Conservation (phyloP, 306 rosid species). For the Cicer cuneatum region DNA sequence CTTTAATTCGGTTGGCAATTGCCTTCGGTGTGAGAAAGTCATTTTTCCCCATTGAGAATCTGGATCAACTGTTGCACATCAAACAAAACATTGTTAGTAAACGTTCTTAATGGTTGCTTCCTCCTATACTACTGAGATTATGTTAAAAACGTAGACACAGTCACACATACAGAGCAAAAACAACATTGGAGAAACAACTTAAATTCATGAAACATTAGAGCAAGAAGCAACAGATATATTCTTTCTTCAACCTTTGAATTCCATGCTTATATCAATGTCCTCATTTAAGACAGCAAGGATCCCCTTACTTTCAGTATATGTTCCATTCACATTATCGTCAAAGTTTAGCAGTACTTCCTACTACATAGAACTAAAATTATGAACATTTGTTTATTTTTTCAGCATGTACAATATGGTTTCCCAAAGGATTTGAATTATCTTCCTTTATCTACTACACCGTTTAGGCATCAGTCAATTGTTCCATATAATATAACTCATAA, state of each 20-base stretch:
- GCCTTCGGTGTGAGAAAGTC: conserved; percentile 86
- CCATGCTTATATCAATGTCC: too few species aligned
- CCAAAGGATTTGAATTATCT: not conserved
- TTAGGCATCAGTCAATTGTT: too few species aligned
- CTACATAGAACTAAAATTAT: not conserved
- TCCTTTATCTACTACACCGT: not conserved
- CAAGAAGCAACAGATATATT: not conserved
- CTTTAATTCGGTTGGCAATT: conserved; percentile 85
- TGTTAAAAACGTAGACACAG: not conserved
- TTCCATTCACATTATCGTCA: not conserved
- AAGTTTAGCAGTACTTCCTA: not conserved
- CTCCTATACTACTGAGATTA: not conserved
- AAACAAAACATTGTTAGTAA: conserved; percentile 1
- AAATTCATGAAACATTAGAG: conserved; percentile 5
- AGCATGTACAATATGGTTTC: not conserved
- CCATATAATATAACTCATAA: too few species aligned
- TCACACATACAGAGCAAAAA: not conserved
- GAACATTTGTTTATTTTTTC: not conserved
- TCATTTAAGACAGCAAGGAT: not conserved
- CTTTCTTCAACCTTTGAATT: too few species aligned
- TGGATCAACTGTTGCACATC: conserved; percentile 16
- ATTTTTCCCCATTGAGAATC: conserved; percentile 76
- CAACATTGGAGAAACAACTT: not conserved
- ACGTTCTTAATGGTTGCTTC: not conserved
- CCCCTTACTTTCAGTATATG: not conserved